Base-by-base conservation (phyloP, 345 rosid species). In the Geranium brycei region DNA sequence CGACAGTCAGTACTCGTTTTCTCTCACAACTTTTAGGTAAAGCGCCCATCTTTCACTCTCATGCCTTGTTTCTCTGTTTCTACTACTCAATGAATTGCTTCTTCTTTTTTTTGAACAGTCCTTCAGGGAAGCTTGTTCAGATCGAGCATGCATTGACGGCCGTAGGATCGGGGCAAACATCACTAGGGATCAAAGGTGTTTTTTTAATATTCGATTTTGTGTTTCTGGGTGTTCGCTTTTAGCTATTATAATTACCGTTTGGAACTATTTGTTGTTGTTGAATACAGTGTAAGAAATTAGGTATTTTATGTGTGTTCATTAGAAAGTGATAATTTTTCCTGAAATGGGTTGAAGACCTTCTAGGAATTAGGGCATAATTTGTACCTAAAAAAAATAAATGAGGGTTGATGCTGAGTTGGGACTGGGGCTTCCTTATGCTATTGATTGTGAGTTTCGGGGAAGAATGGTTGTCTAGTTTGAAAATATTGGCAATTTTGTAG, bases 91-190 rank as follows among this genome's bases (percentile, higher is more conserved):
- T 55, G 7, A 23, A 16, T 35, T 57, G 28, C 28, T 23, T 23
- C 28, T 23, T 31, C 14, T 15, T 0, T 64, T 57, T 63, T 17
- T 73, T 28, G 40, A 15, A 57, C 81, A 92, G 95, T 67, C 98
- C 98, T 67, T 89, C 98, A 16, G 96, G 98, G 13, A 89, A 92
- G 89, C 91, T 92, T 19, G 98, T 92, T 73, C 96, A 92, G 88
- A 92, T 87, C 55, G 98, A 92, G 72, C 96, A 92, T 68, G 98
- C 98, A 38, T 72, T 92, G 65, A 89, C 93, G 2, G 95, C 95
- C 11, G 98, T 92, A 23, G 91, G 96, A 57, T 92, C 96, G 7
- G 95, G 98, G 15, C 98, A 92, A 69, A 92, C 98, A 5, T 92
- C 98, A 30, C 70, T 92, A 12, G 96, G 98, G 17, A 92, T 92